Evolutionary conservation across 2,329 filamentous ascomycete species (phyloP).

Genomic region (Ophiostoma fasciatum): DNA sequence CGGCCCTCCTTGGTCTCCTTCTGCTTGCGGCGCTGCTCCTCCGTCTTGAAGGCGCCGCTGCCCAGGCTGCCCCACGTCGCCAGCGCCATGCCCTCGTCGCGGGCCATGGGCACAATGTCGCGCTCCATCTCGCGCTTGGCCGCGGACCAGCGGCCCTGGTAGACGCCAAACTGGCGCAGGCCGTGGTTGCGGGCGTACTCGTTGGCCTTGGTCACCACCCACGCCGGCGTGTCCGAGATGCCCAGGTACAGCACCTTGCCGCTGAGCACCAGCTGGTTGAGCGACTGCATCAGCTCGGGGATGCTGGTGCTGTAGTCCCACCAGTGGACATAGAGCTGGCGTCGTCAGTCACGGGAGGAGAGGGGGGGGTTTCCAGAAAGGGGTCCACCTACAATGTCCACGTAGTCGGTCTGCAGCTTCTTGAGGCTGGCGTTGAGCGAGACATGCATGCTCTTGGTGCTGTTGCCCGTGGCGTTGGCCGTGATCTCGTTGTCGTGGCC

Average conservation of each 20-base stretch:
- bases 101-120: slow-evolving; percentile 53
- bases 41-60: slow-evolving; percentile 21
- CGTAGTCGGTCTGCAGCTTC: slow-evolving; percentile 52
- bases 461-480: slow-evolving; percentile 43
- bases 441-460: slow-evolving; percentile 42
- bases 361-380: no score
- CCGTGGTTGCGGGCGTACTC: slow-evolving; percentile 45
- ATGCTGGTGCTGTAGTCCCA: slow-evolving; percentile 43
- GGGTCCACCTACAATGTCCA: slow-evolving; percentile 39
- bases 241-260: slow-evolving; percentile 47
- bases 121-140: slow-evolving; percentile 52
- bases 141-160: slow-evolving; percentile 50
- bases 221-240: slow-evolving; percentile 41
- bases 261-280: slow-evolving; percentile 34
- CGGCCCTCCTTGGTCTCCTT: slow-evolving; percentile 21
- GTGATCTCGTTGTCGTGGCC: slow-evolving; percentile 25
- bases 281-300: slow-evolving; percentile 42
- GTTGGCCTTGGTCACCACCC: slow-evolving; percentile 37
- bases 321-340: slow-evolving; percentile 32
- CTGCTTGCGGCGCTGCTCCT: slow-evolving; percentile 14
- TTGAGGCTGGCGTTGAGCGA: slow-evolving; percentile 41
- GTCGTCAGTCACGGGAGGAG: background rate
- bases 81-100: slow-evolving; percentile 39
- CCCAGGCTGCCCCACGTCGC: slow-evolving; percentile 40
- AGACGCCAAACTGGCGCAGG: slow-evolving; percentile 44